Conservation (phyloP, 441 rosid species). For the Sinapis alba region DNA sequence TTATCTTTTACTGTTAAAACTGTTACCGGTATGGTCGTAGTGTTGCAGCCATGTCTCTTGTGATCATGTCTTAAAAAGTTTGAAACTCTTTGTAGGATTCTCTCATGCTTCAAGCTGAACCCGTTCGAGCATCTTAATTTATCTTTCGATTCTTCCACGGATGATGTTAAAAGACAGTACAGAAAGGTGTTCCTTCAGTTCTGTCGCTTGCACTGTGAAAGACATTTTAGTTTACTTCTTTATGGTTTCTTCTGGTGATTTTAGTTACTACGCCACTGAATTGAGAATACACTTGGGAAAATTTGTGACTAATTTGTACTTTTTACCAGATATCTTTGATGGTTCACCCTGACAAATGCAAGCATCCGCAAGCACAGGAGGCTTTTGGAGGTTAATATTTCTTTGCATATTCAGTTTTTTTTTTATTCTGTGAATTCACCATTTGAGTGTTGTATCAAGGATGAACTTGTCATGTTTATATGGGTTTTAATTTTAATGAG, state of each 20-base stretch:
- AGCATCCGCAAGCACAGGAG: slow-evolving; percentile 95
- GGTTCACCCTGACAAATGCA: slow-evolving; percentile 99
- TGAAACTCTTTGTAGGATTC: slow-evolving; percentile 62
- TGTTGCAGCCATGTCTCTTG: not conserved
- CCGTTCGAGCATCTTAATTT: slow-evolving; percentile 88
- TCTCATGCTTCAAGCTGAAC: slow-evolving; percentile 96
- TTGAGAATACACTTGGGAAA: not conserved
- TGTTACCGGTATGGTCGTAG: not conserved
- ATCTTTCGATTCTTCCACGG: slow-evolving; percentile 69
- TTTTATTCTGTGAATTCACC: not conserved
- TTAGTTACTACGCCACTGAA: not conserved
- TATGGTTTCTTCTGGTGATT: not conserved
- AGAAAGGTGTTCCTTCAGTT: slow-evolving; percentile 65
- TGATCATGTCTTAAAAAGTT: not conserved
- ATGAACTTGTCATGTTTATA: slow-evolving; percentile 12
- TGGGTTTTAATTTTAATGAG: slow-evolving; percentile 36
- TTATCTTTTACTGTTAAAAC: not conserved
- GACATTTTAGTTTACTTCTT: not conserved
- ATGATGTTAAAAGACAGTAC: slow-evolving; percentile 84
- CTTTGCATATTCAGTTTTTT: not conserved
- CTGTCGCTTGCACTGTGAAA: not conserved
- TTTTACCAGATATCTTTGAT: slow-evolving; percentile 70
- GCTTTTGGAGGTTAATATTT: slow-evolving; percentile 77
- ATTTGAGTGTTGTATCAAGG: not conserved
- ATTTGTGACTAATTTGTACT: slow-evolving; percentile 26